phyloP scores from a whole-genome alignment of 2,329 filamentous ascomycete species.

The Cercospora berteroae region DNA sequence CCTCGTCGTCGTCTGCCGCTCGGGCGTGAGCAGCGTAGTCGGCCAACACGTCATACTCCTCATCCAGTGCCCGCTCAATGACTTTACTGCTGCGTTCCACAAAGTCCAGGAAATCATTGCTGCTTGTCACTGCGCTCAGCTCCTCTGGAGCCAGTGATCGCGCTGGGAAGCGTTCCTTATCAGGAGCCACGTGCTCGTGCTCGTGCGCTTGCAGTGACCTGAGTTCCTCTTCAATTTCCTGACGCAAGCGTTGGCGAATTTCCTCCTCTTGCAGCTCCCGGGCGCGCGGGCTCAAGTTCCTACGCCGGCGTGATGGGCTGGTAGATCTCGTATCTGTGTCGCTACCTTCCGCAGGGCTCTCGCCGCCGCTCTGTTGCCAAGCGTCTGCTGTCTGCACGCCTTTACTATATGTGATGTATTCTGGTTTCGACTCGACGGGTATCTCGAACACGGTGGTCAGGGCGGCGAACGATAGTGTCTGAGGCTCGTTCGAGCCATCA shows the following conservation, averaged over 20 bases:
- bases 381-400: constrained; percentile 86
- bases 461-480: constrained; percentile 71
- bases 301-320: constrained; percentile 55
- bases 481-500: constrained; percentile 52
- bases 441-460: constrained; percentile 78
- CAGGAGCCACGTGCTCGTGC: constrained; percentile 47
- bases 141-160: constrained; percentile 81
- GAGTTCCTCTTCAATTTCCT: constrained; percentile 90
- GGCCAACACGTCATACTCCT: constrained; percentile 92
- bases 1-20: constrained; percentile 69
- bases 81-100: constrained; percentile 95
- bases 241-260: constrained; percentile 76
- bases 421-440: constrained; percentile 61
- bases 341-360: constrained; percentile 55
- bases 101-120: constrained; percentile 91
- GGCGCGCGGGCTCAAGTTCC: constrained; percentile 74
- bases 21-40: constrained; percentile 83
- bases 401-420: constrained; percentile 95
- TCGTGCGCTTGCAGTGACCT: constrained; percentile 61
- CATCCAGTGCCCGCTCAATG: constrained; percentile 89
- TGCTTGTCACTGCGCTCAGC: constrained; percentile 82
- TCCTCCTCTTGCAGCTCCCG: constrained; percentile 79
- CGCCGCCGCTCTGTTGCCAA: constrained; percentile 50
- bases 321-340: constrained; percentile 59
- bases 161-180: constrained; percentile 56